Evolutionary conservation across 192 early-diverging fungal genomes (phyloP), one percentile per base, ranked within the genome.

Genomic region (Rhizoclosmatium sp.): DNA sequence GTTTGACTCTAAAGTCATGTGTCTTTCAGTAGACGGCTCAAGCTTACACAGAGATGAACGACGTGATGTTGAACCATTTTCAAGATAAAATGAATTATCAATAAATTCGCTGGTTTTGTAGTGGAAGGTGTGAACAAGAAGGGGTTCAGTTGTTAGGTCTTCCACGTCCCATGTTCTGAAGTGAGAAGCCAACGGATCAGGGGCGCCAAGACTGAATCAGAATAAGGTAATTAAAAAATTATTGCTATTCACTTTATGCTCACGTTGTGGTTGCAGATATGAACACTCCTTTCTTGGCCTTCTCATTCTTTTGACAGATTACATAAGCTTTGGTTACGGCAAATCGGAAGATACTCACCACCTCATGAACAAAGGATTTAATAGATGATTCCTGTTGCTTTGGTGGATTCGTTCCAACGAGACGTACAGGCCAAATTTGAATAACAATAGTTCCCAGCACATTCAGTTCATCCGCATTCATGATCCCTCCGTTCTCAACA

Each of bases 231-330:
- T 31, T 31, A 31, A 31, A 31, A 31, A 31, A 31, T 31, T 31
- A 31, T 31, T 31, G 31, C 31, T 31, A 31, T 31, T 31, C 31
- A 31, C 31, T 31, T 31, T 31, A 31, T 31, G 31, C 31, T 31
- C 31, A 31, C 64, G 10, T 1, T 21, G 64, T 65, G 10, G 64
- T 31, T n/a, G 64, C 39, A 16, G 64, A 65, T 12, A 65, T 39
- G 31, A 65, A 65, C 0, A 65, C 64, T 21, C 64, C 64, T 65
- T 65, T 65, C 39, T 65, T 65, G 16, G 64, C 64, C 10, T 39
- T 14, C 40, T 65, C 64, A 39, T 65, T 65, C 64, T 65, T 0
- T 31, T 0, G 0, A 31, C 31, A 31, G 31, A 31, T 31, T 31
- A 31, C 31, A 31, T 31, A 31, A 31, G 31, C 0, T 0, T 31